Percentiles rank a stretch among this genome's conserved stretches.
Evolutionary conservation across 768 basidiomycete species (phyloP).

Genomic region (Amanita rubescens): DNA sequence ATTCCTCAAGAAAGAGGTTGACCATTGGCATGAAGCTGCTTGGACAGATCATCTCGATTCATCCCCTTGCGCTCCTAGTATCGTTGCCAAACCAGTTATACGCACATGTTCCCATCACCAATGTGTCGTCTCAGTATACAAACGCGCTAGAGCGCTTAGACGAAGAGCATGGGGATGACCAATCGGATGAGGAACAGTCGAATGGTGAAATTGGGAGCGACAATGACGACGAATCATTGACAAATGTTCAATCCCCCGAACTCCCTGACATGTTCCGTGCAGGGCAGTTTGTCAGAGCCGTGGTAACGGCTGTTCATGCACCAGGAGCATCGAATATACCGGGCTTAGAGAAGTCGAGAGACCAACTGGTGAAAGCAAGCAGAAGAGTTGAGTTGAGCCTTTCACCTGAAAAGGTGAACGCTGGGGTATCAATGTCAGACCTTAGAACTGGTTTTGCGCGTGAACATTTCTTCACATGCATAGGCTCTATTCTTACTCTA

Average conservation of each 20-base stretch:
- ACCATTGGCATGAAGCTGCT: constrained; percentile 80
- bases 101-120: constrained; percentile 91
- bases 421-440: constrained; percentile 71
- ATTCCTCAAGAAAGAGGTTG: no score
- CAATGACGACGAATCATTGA: constrained; percentile 29
- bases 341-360: constrained; percentile 54
- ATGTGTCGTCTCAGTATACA: constrained; percentile 79
- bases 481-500: constrained; percentile 8
- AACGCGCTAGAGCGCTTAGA: constrained; percentile 57
- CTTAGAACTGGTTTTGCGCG: constrained; percentile 68
- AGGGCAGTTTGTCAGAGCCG: constrained; percentile 83
- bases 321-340: constrained; percentile 55
- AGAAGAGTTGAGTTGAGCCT: constrained; percentile 81
- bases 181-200: constrained; percentile 27
- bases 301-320: constrained; percentile 63
- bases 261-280: constrained; percentile 66
- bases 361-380: constrained; percentile 61
- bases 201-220: constrained; percentile 40
- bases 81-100: constrained; percentile 95
- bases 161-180: constrained; percentile 38
- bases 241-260: constrained; percentile 45
- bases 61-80: constrained; percentile 83
- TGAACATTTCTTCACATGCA: constrained; percentile 15
- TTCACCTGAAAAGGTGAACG: constrained; percentile 77
- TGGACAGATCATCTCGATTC: constrained; percentile 78